Evolutionary conservation across 768 basidiomycete species (phyloP).

Genomic region (Russula dissimulans): DNA sequence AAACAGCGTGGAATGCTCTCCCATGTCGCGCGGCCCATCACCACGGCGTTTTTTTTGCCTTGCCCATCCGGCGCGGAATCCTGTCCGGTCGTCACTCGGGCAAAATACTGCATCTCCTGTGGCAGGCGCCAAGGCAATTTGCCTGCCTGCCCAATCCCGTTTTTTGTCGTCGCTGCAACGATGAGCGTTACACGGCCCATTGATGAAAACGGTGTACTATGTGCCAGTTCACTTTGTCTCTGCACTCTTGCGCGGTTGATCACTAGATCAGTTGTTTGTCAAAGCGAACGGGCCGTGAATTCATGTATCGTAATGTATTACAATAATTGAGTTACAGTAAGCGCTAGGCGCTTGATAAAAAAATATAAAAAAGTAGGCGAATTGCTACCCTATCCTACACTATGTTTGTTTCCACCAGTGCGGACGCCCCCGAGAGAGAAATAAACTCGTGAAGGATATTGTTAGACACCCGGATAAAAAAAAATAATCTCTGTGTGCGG

Average conservation of each 20-base stretch:
- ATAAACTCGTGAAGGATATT: too few species aligned
- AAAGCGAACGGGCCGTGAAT: too few species aligned
- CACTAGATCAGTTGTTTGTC: neutral
- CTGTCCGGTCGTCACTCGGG: conserved; percentile 58
- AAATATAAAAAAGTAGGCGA: neutral
- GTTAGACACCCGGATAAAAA: too few species aligned
- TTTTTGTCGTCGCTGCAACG: conserved; percentile 79
- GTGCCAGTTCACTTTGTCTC: neutral
- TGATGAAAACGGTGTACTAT: neutral
- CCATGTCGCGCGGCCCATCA: conserved; percentile 98
- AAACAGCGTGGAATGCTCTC: conserved; percentile 86
- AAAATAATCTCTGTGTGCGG: too few species aligned
- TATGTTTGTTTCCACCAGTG: neutral
- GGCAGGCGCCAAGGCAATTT: conserved; percentile 84
- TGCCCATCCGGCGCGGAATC: conserved; percentile 30
- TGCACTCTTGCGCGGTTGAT: neutral
- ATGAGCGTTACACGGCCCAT: conserved; percentile 52
- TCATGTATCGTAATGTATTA: neutral
- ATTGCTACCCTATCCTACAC: too few species aligned
- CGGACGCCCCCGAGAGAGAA: too few species aligned
- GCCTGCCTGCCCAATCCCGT: conserved; percentile 77
- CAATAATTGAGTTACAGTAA: neutral
- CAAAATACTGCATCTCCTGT: conserved; percentile 88
- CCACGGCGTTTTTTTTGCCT: conserved; percentile 52
- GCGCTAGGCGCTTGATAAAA: neutral